Conservation (phyloP, 495 filamentous ascomycete genomes). For the Annulohypoxylon maeteangense region DNA sequence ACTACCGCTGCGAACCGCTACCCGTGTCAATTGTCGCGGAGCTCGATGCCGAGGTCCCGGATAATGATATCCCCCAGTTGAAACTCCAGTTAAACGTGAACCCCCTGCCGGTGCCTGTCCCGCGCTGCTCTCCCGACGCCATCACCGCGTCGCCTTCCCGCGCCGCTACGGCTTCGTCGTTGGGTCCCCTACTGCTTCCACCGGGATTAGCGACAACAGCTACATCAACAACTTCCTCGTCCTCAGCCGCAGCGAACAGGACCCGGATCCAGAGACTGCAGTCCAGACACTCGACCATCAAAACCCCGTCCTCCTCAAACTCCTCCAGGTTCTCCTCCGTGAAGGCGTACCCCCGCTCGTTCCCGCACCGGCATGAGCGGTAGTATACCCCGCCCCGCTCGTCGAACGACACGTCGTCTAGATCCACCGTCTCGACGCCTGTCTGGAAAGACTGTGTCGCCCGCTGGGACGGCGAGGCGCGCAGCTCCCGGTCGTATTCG, state of each 20-base stretch:
- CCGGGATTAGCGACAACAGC: background rate
- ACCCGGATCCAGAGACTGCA: constrained; percentile 87
- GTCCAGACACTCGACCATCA: constrained; percentile 79
- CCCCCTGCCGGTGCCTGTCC: constrained; percentile 29
- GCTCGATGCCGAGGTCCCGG: constrained; percentile 19
- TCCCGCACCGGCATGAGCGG: constrained; percentile 82
- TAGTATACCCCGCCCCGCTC: constrained; percentile 67
- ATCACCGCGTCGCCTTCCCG: background rate
- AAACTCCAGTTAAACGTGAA: constrained; percentile 45
- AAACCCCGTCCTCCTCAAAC: constrained; percentile 70
- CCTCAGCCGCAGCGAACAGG: constrained; percentile 72
- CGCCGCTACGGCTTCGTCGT: background rate
- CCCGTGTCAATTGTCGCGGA: constrained; percentile 9
- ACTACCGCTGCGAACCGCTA: constrained; percentile 9
- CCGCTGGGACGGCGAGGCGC: constrained; percentile 9
- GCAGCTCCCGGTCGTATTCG: constrained; percentile 72
- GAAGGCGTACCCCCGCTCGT: constrained; percentile 75
- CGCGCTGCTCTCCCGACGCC: constrained; percentile 24
- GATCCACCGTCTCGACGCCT: constrained; percentile 81
- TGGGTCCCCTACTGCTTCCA: background rate
- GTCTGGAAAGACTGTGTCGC: constrained; percentile 61
- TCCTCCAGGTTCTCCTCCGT: constrained; percentile 77
- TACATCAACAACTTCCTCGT: constrained; percentile 46
- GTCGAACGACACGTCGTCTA: constrained; percentile 77
- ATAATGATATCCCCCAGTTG: constrained; percentile 44